Percentiles rank a stretch among this genome's conserved stretches.
These are phyloP conservation scores for Nicotiana paniculata DNA, from an alignment of 257 asterid species.

Conservation along the genomic window DNA sequence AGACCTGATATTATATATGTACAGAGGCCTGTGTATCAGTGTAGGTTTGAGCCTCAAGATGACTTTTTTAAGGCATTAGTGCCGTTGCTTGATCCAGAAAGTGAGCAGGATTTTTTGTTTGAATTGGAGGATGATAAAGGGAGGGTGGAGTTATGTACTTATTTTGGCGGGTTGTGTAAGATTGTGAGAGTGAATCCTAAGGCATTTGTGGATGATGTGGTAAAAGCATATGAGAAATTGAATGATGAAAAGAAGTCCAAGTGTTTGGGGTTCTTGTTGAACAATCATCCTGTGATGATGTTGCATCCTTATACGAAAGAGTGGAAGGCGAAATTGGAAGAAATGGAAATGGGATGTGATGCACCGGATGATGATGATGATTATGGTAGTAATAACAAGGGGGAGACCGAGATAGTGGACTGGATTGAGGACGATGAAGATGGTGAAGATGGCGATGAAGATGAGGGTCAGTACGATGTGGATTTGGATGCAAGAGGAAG, in stretches of 20 bases:
- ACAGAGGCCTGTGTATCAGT: conserved; percentile 81
- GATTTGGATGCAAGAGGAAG: conserved; percentile 34
- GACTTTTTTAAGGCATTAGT: conserved; percentile 53
- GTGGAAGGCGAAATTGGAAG: conserved; percentile 93
- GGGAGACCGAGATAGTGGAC: conserved; percentile 52
- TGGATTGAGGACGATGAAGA: conserved; percentile 63
- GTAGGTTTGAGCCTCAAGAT: conserved; percentile 87
- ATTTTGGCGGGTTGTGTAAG: conserved; percentile 84
- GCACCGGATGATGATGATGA: conserved; percentile 72
- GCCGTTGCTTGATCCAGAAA: conserved; percentile 78
- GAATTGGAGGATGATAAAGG: conserved; percentile 75
- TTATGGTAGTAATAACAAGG: conserved; percentile 13
- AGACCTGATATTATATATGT: conserved; percentile 91
- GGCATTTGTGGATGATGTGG: conserved; percentile 94
- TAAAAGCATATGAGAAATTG: conserved; percentile 62
- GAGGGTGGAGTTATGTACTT: conserved; percentile 63
- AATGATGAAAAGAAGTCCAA: conserved; percentile 71
- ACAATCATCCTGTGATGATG: conserved; percentile 65
- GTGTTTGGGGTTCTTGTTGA: conserved; percentile 67
- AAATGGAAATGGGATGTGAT: conserved; percentile 94
- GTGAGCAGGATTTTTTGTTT: conserved; percentile 59
- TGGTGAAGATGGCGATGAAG: conserved; percentile 28
- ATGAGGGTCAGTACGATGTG: conserved; percentile 24
- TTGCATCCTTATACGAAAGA: conserved; percentile 87
- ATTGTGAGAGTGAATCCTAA: conserved; percentile 69